Percentiles rank a stretch among this genome's conserved stretches.
These are phyloP conservation scores for Backusella sp. DNA, from an alignment of 192 early-diverging fungal genomes.

Conservation along the genomic window DNA sequence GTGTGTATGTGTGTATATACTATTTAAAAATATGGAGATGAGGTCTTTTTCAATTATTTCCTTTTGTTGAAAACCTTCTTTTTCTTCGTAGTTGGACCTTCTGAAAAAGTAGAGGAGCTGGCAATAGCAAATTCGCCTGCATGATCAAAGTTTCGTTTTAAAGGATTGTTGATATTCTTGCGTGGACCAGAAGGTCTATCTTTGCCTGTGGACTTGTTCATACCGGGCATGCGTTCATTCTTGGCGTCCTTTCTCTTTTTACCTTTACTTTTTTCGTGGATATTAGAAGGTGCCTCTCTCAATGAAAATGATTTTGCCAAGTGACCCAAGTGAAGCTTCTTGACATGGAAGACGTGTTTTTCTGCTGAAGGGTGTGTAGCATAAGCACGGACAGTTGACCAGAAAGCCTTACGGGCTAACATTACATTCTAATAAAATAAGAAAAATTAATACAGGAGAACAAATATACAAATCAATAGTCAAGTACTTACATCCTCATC, in stretches of 20 bases:
- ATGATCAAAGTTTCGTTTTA: constrained; percentile 32
- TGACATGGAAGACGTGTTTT: constrained; percentile 92
- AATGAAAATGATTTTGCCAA: constrained; percentile 96
- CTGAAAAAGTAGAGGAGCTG: constrained; percentile 11
- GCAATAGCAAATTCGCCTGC: constrained; percentile 40
- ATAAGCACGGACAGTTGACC: constrained; percentile 90
- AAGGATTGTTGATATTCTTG: constrained; percentile 26
- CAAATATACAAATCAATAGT: background rate
- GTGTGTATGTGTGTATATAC: background rate
- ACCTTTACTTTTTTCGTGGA: constrained; percentile 46
- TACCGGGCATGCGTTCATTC: constrained; percentile 33
- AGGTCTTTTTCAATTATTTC: background rate
- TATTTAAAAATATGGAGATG: background rate
- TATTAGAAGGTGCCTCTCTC: constrained; percentile 83
- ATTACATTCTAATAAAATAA: constrained; percentile 30
- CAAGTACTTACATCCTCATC: constrained; percentile 53
- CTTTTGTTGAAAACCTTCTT: constrained; percentile 13
- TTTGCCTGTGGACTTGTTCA: constrained; percentile 17
- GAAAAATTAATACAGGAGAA: background rate
- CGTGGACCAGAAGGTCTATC: background rate
- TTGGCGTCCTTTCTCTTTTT: constrained; percentile 36
- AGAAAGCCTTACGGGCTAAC: constrained; percentile 79
- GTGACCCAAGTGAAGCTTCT: constrained; percentile 94
- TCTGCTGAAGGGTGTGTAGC: constrained; percentile 86
- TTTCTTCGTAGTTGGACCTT: constrained; percentile 35